phyloP scores from a whole-genome alignment of 176 grass and related monocot species.

The Oryza australiensis region DNA sequence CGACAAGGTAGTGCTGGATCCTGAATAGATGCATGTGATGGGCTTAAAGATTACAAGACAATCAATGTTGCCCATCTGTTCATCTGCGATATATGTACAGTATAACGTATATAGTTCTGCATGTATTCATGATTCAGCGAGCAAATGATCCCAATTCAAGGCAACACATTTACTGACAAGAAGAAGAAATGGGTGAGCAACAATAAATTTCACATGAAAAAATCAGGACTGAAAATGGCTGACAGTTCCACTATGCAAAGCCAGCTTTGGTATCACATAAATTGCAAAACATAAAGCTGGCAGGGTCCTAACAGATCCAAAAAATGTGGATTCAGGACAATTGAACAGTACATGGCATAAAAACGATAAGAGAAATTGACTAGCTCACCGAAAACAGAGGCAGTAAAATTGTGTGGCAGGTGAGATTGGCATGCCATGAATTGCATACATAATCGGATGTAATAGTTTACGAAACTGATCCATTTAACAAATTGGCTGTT shows the following conservation, averaged over 20 bases:
- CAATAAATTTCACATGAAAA: conserved; percentile 21
- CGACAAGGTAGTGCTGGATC: background rate
- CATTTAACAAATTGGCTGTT: background rate
- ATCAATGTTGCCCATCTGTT: conserved; percentile 28
- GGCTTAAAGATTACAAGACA: conserved; percentile 25
- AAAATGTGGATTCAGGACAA: conserved; percentile 4
- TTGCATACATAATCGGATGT: background rate
- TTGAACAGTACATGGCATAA: background rate
- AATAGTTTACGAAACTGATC: background rate
- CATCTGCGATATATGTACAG: conserved; percentile 26
- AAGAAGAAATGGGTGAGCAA: conserved; percentile 19
- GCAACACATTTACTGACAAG: background rate
- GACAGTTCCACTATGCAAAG: conserved; percentile 21
- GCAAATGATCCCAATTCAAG: conserved; percentile 47
- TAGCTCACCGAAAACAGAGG: background rate
- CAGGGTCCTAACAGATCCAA: background rate
- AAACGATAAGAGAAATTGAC: background rate
- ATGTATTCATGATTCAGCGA: conserved; percentile 44
- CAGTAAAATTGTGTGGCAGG: conserved; percentile 8
- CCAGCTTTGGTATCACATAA: conserved; percentile 22
- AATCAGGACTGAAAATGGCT: conserved; percentile 1
- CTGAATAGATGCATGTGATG: conserved; percentile 28
- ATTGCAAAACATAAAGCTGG: background rate
- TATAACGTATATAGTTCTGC: conserved; percentile 30
- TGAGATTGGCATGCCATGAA: background rate